Evolutionary conservation across 2,329 filamentous ascomycete species (phyloP), one percentile per base, ranked within the genome.

Genomic region (Penicillium sp.): DNA sequence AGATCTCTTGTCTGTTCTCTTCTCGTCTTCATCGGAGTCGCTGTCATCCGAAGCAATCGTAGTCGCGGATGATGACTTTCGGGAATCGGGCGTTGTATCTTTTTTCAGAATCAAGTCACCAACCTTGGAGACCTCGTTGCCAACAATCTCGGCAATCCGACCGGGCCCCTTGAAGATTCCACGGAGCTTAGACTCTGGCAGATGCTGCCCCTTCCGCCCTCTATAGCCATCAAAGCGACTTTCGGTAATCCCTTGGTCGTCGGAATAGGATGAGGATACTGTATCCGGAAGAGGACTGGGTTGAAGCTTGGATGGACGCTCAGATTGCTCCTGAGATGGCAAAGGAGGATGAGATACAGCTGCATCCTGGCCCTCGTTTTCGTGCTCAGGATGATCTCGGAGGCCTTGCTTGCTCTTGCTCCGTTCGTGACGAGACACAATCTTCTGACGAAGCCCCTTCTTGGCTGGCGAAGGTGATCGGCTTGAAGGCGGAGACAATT

Each of bases 161-260:
- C 87, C 85, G 2, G 69, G 69, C 0, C 87, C 88, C 76, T 92
- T 94, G 76, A 96, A 89, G 50, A 96, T 88, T 6, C 89, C 87
- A 43, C 88, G 85, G 9, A 92, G 81, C 37, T 85, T 86, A 10
- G 85, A 85, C 78, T 86, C 69, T 77, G 78, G 65, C 72, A 80
- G 56, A 46, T 65, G 55, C 3, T 62, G 58, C 2, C 68, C 69
- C 41, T 72, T 77, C 19, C 70, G 64, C 19, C 64, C 62, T 54
- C 62, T 66, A 22, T 66, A 69, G 46, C 65, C 68, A 14, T 75
- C 71, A 2, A 53, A 40, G n/a, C 62, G 69, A 19, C 61, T 55
- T 22, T 66, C 68, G 13, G 58, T 54, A 22, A 52, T 63, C 16
- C 22, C 35, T 53, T 59, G 65, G 16, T 70, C 69, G 35, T 73